A percentile compares a stretch with the other conserved stretches of the same genome.
These are phyloP conservation scores for Miscanthus sacchariflorus DNA, from an alignment of 202 grass and related monocot genomes.

Conservation along the genomic window DNA sequence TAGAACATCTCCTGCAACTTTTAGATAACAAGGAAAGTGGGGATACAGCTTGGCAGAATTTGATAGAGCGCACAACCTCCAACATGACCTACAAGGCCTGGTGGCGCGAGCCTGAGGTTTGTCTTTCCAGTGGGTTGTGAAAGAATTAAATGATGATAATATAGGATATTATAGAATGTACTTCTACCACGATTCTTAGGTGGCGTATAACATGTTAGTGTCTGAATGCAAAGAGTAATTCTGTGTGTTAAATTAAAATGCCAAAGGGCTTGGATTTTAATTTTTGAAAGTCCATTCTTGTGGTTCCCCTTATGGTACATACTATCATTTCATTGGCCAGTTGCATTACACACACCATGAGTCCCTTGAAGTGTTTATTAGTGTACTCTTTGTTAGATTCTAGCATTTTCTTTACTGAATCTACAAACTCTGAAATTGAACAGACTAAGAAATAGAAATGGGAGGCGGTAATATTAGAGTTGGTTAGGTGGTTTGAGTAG, in stretches of 20 bases:
- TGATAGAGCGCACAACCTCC: slow-evolving; percentile 88
- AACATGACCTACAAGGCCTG: slow-evolving; percentile 98
- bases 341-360: not conserved
- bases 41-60: slow-evolving; percentile 77
- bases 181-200: not conserved
- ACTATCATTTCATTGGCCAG: slow-evolving; percentile 22
- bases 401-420: not conserved
- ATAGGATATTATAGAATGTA: not conserved
- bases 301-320: not conserved
- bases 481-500: too few relatives aligned
- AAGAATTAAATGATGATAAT: slow-evolving; percentile 8
- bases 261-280: not conserved
- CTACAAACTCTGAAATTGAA: not conserved
- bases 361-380: not conserved
- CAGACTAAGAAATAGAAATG: not conserved
- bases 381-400: not conserved
- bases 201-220: not conserved
- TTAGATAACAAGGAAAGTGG: slow-evolving; percentile 81
- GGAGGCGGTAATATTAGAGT: not conserved
- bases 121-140: not conserved
- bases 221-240: slow-evolving; percentile 28
- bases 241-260: slow-evolving; percentile 16
- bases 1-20: slow-evolving; percentile 87
- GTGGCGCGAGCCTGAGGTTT: slow-evolving; percentile 88
- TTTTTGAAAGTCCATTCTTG: not conserved